These are phyloP conservation scores for Colletotrichum orchidophilum DNA, from an alignment of 2,329 filamentous ascomycete species.

Conservation along the genomic window DNA sequence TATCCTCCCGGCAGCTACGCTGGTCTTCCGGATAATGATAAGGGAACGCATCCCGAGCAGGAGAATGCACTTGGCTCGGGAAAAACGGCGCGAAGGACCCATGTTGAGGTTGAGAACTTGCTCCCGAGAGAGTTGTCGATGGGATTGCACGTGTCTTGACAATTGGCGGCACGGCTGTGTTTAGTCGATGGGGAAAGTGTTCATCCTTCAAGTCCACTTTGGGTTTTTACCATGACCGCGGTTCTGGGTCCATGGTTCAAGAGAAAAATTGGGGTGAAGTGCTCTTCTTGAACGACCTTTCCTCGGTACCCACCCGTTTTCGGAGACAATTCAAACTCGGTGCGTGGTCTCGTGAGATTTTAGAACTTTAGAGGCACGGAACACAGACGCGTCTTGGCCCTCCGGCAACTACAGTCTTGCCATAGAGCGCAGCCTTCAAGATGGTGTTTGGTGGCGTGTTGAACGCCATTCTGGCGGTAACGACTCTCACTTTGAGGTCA, in stretches of 20 bases:
- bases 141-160: background rate
- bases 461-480: constrained; percentile 2
- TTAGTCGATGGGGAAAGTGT: background rate
- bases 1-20: background rate
- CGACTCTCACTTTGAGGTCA: background rate
- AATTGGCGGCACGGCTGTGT: background rate
- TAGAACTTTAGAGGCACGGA: background rate
- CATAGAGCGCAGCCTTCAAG: background rate
- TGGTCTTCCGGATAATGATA: background rate
- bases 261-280: too few relatives aligned
- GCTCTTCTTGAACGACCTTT: background rate
- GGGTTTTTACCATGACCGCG: background rate
- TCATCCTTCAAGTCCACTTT: background rate
- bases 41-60: background rate
- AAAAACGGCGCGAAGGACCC: background rate
- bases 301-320: too few relatives aligned
- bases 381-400: background rate
- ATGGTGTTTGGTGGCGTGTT: constrained; percentile 1
- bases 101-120: background rate
- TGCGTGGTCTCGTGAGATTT: background rate
- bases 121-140: background rate
- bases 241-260: background rate
- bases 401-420: background rate
- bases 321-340: background rate
- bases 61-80: background rate